A percentile compares a stretch with the other conserved stretches of the same genome.
Conservation (phyloP, 495 filamentous ascomycete species). For the Trichodelitschia bisporula region DNA sequence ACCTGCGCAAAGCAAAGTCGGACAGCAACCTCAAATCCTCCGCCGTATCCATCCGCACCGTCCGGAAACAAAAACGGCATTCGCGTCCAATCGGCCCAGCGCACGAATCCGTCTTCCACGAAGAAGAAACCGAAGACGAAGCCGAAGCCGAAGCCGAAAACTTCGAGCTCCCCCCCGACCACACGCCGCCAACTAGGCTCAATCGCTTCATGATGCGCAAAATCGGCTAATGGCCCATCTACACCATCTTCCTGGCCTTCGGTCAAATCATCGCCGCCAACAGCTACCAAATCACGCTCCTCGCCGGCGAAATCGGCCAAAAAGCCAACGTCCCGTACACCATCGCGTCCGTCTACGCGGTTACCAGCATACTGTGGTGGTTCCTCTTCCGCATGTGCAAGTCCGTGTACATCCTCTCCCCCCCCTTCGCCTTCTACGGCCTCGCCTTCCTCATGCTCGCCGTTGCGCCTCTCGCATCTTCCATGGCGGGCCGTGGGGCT, state of each 20-base stretch:
- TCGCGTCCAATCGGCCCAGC: no score
- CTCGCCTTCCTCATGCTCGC: slow-evolving; percentile 38
- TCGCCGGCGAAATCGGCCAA: slow-evolving; percentile 33
- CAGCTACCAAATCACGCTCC: slow-evolving; percentile 42
- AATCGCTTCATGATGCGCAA: slow-evolving; percentile 20
- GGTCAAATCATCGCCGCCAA: slow-evolving; percentile 43
- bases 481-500: slow-evolving; percentile 19
- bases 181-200: slow-evolving; percentile 39
- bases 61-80: background rate
- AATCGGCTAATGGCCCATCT: slow-evolving; percentile 42
- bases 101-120: background rate
- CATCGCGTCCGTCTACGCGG: slow-evolving; percentile 35
- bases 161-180: slow-evolving; percentile 37
- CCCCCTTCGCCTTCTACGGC: slow-evolving; percentile 36
- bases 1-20: background rate
- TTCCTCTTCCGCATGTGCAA: slow-evolving; percentile 28
- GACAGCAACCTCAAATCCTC: background rate
- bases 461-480: slow-evolving; percentile 27
- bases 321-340: slow-evolving; percentile 36
- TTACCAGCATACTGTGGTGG: slow-evolving; percentile 37
- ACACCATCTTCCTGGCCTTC: slow-evolving; percentile 42
- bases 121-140: background rate
- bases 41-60: background rate
- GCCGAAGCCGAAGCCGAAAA: slow-evolving; percentile 10
- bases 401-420: slow-evolving; percentile 28